Evolutionary conservation across 1,284 basidiomycete species (phyloP), one percentile per base, ranked within the genome.

Genomic region (Porodaedalea pini): DNA sequence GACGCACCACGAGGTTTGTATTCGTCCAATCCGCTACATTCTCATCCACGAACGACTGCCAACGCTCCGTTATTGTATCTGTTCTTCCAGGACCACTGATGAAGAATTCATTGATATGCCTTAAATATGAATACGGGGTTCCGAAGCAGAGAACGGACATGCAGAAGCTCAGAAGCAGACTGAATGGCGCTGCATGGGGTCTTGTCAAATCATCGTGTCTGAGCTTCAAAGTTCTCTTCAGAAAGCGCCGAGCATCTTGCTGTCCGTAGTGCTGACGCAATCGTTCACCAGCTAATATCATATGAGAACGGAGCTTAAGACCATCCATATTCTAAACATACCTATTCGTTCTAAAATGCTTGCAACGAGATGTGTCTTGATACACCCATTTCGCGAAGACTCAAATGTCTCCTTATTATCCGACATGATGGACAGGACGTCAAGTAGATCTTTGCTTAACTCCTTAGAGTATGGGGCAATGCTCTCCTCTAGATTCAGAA

Each of bases 121-220:
- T 70, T 48, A 78, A 68, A 61, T 81, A 83, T 23, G 76, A 76
- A 57, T 73, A 69, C 4, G 80, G 80, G 52, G 81, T 79, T 0
- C 78, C 77, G 63, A 83, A 82, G 61, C 78, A 81, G 1, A 78
- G 61, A 8, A 73, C 55, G 34, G 73, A 72, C 40, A 79, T 75
- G 31, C 76, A 39, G 34, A 78, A 63, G 54, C 69, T 66, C 6
- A 76, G 56, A 7, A 76, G 45, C 62, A 25, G 67, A 60, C 23
- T 67, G 32, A 47, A 68, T 32, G 55, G 62, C 29, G 23, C 47
- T 17, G 40, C 15, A 29, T 73, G 32, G 79, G 63, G 61, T 80
- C 80, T 37, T 19, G 23, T 36, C n/a, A 31, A 31, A 39, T 39
- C 48, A 2, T 51, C 50, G 11, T 29, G 50, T 19, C 56, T 47